Conservation (phyloP, 2,329 filamentous ascomycete genomes). For the Xylariaceae sp. region DNA sequence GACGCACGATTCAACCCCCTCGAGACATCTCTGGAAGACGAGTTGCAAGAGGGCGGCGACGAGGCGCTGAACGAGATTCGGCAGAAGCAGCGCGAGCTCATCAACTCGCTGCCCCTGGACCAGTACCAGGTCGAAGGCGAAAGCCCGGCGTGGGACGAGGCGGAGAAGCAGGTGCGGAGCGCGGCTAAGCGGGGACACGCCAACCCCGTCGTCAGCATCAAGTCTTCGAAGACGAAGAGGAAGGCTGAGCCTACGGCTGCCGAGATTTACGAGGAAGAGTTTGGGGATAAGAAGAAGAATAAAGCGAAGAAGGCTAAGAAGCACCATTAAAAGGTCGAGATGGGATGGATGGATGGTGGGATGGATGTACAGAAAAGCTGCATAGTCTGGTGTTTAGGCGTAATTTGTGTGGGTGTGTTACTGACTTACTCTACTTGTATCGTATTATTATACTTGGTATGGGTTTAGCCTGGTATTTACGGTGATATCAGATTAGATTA, state of each 20-base stretch:
- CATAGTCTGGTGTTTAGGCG: constrained; percentile 17
- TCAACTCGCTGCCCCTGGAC: constrained; percentile 84
- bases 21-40: constrained; percentile 67
- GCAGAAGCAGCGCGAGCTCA: constrained; percentile 79
- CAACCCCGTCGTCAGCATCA: constrained; percentile 70
- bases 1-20: constrained; percentile 65
- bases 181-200: constrained; percentile 50
- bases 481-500: constrained; percentile 3
- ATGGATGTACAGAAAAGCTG: constrained; percentile 9
- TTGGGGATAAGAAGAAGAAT: constrained; percentile 46
- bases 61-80: constrained; percentile 66
- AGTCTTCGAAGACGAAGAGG: constrained; percentile 69
- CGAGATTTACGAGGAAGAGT: constrained; percentile 58
- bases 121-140: constrained; percentile 66
- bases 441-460: too few relatives aligned
- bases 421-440: neutral
- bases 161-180: constrained; percentile 67
- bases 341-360: neutral
- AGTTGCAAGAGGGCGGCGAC: constrained; percentile 77
- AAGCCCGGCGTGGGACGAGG: constrained; percentile 58
- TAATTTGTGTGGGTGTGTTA: neutral
- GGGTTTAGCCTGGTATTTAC: constrained; percentile 2
- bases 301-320: constrained; percentile 51
- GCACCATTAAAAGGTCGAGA: constrained; percentile 14
- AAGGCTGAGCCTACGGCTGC: constrained; percentile 58